Base-by-base conservation (phyloP, 202 grass and related monocot genomes). In the Dendrocalamus latiflorus region DNA sequence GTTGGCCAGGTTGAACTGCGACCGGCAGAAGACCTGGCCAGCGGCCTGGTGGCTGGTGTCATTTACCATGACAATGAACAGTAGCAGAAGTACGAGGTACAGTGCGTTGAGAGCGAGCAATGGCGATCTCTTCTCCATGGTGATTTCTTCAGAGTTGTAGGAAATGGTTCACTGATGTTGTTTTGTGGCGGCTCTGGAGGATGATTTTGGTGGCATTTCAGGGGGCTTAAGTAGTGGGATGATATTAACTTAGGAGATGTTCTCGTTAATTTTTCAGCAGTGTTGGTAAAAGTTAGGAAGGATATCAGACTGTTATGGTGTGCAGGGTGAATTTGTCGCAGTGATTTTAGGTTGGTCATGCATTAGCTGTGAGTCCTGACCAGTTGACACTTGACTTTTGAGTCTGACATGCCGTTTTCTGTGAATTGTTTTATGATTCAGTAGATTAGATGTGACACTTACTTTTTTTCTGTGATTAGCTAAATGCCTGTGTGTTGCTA, bases 1-100 rank as follows among this genome's bases (percentile, higher is more conserved):
- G 22, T 91, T 93, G 37, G 90, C 90, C 7, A 96, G 81, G 44
- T 79, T 92, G 82, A 96, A 85, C 68, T 96, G 90, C 22, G 93
- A 93, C 26, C 82, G 85, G 77, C 90, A 96, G 68, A 89, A 83
- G 60, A 80, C 86, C 75, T 93, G 93, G 0, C 77, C 88, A 4
- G 74, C 51, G n/a, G 74, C 86, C 17, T 43, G 50, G 34, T 74
- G 76, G 50, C 47, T n/a, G 51, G 20, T 10, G 53, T 45, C 71
- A 12, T 54, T 53, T 11, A 77, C 34, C 44, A 78, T 20, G 85
- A 72, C 25, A 6, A 62, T 26, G 66, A 84, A 0, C 28, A 80
- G 43, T 16, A 76, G 51, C 30, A 76, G 22, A 3, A 77, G 38
- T 8, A 3, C 16, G 22, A 50, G 0, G 39, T 34, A 36, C 58